phyloP scores from a whole-genome alignment of 345 rosid genomes.

The Brassica rapa region DNA sequence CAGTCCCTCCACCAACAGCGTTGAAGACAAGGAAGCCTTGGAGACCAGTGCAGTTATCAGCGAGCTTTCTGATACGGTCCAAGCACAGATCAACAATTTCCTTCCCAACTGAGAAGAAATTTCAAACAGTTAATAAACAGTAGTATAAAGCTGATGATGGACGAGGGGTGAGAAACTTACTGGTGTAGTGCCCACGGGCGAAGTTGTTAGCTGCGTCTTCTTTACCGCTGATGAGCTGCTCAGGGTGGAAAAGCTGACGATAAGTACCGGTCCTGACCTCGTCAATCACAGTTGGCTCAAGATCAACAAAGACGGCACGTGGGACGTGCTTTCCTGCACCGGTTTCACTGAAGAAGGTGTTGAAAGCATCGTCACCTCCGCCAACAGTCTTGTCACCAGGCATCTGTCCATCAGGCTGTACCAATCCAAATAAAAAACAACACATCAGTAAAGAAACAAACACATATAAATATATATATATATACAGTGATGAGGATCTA shows the following conservation, averaged over 20 bases:
- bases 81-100: slow-evolving; percentile 79
- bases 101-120: slow-evolving; percentile 55
- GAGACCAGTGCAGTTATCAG: slow-evolving; percentile 85
- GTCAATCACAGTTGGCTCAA: slow-evolving; percentile 81
- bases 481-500: not conserved
- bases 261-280: slow-evolving; percentile 63
- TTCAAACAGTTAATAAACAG: not conserved
- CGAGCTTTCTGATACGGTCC: slow-evolving; percentile 76
- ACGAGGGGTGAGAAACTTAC: slow-evolving; percentile 26
- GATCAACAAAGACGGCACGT: slow-evolving; percentile 76
- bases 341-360: slow-evolving; percentile 80
- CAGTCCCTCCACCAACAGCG: slow-evolving; percentile 84
- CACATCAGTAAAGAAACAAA: not conserved
- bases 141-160: not conserved
- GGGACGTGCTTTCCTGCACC: slow-evolving; percentile 89
- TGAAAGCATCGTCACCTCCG: slow-evolving; percentile 81
- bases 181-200: slow-evolving; percentile 85
- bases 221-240: slow-evolving; percentile 73
- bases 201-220: slow-evolving; percentile 87
- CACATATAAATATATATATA: not conserved
- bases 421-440: not conserved
- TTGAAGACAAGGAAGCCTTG: slow-evolving; percentile 82
- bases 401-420: slow-evolving; percentile 85
- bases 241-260: slow-evolving; percentile 69
- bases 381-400: slow-evolving; percentile 73